phyloP scores from a whole-genome alignment of 345 rosid species.

The Aquilaria sinensis region DNA sequence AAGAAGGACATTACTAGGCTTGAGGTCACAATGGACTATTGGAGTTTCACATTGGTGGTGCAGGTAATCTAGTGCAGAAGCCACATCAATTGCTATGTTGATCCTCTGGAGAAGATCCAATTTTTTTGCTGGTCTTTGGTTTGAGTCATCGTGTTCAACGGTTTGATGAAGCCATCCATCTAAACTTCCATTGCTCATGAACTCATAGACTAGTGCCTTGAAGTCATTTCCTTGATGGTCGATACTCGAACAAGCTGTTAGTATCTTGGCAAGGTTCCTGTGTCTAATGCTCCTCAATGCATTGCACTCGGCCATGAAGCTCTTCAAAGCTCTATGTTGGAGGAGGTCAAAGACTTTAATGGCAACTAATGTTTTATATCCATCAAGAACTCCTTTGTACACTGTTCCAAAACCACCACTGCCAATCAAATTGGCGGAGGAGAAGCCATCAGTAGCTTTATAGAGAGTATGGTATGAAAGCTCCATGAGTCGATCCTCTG shows the following conservation, averaged over 20 bases:
- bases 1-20: conserved; percentile 48
- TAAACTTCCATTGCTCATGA: conserved; percentile 42
- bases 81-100: conserved; percentile 26
- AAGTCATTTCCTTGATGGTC: conserved; percentile 41
- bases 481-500: conserved; percentile 2
- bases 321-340: conserved; percentile 31
- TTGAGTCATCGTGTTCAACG: conserved; percentile 10
- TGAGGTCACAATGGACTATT: conserved; percentile 32
- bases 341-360: conserved; percentile 36
- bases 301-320: conserved; percentile 43
- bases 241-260: conserved; percentile 42
- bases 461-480: conserved; percentile 13
- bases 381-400: conserved; percentile 7
- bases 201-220: conserved; percentile 40
- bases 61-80: conserved; percentile 26
- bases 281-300: conserved; percentile 34
- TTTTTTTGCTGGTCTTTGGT: conserved; percentile 10
- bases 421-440: conserved; percentile 21
- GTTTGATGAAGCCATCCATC: conserved; percentile 35
- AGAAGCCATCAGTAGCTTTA: conserved; percentile 22
- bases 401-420: conserved; percentile 26
- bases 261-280: conserved; percentile 40
- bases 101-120: conserved; percentile 29
- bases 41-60: conserved; percentile 17
- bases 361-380: conserved; percentile 10